Conservation (phyloP, 2,329 filamentous ascomycete genomes). For the Sporothrix schenckii region DNA sequence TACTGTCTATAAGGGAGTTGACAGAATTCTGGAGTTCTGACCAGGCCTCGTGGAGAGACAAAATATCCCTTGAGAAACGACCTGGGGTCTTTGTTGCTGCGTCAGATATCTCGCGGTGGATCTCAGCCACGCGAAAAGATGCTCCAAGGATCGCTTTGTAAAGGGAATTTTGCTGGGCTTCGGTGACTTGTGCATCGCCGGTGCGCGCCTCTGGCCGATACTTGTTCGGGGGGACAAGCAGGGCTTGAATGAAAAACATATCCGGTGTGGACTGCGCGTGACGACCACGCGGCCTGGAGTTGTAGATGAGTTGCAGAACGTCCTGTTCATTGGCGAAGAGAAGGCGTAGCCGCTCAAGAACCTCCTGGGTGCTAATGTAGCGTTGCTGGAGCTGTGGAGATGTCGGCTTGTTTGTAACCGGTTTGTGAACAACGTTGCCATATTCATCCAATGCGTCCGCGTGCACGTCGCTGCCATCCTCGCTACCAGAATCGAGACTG, state of each 20-base stretch:
- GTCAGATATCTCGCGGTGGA: conserved; percentile 68
- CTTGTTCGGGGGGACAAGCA: conserved; percentile 89
- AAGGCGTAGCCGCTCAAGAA: conserved; percentile 73
- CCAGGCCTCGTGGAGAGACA: conserved; percentile 79
- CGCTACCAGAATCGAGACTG: conserved; percentile 50
- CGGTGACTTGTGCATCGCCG: conserved; percentile 77
- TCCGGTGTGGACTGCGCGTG: conserved; percentile 67
- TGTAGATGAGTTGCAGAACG: conserved; percentile 81
- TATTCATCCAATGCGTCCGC: conserved; percentile 54
- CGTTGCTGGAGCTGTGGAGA: conserved; percentile 58
- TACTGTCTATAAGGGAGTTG: conserved; percentile 89
- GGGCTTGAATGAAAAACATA: conserved; percentile 89
- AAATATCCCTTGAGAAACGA: conserved; percentile 59
- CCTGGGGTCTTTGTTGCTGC: conserved; percentile 45
- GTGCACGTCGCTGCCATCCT: conserved; percentile 45
- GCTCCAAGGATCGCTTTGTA: conserved; percentile 82
- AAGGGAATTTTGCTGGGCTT: conserved; percentile 83
- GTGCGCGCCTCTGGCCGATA: conserved; percentile 86
- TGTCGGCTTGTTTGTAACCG: conserved; percentile 33
- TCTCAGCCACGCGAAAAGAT: conserved; percentile 72
- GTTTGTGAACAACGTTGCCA: conserved; percentile 60
- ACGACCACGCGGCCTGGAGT: conserved; percentile 65
- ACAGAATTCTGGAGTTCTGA: conserved; percentile 84
- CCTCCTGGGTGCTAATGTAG: conserved; percentile 82
- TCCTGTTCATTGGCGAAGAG: conserved; percentile 89